Evolutionary conservation across 1,139 yeast genomes (phyloP).

Genomic region (Candida buenavistaensis): DNA sequence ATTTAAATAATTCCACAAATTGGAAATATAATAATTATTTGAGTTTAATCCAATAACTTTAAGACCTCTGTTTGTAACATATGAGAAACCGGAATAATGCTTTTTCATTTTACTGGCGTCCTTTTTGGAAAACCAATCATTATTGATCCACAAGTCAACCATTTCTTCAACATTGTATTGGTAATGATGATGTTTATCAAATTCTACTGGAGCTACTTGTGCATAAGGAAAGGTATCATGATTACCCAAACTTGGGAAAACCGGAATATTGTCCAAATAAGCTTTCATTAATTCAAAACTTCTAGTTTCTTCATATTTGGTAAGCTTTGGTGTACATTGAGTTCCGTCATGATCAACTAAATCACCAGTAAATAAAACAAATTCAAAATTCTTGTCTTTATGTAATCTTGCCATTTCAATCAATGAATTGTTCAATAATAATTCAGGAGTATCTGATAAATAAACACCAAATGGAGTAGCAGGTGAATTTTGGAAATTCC

Average conservation of each 20-base stretch:
- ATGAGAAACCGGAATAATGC: conserved; percentile 66
- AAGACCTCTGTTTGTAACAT: conserved; percentile 55
- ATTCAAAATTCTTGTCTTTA: conserved; percentile 45
- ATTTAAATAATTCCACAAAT: conserved; percentile 62
- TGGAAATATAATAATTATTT: conserved; percentile 64
- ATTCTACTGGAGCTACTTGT: conserved; percentile 55
- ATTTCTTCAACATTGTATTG: conserved; percentile 60
- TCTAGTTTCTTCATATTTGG: conserved; percentile 53
- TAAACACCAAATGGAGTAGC: conserved; percentile 66
- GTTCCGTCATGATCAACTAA: conserved; percentile 53
- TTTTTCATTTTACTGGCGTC: conserved; percentile 20
- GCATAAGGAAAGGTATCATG: conserved; percentile 79
- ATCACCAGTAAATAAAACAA: conserved; percentile 70
- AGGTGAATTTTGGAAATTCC: conserved; percentile 44
- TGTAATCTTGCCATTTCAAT: conserved; percentile 40
- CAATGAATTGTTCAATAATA: conserved; percentile 56
- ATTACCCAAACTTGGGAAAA: conserved; percentile 68
- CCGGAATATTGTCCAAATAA: conserved; percentile 54
- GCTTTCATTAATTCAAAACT: conserved; percentile 55
- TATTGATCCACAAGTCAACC: conserved; percentile 54
- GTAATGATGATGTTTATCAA: conserved; percentile 44
- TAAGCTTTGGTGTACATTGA: conserved; percentile 44
- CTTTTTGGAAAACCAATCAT: conserved; percentile 35
- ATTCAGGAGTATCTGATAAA: conserved; percentile 64
- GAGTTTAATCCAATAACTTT: conserved; percentile 67